Evolutionary conservation across 441 rosid species (phyloP).

Genomic region (Bruguiera hainesii): DNA sequence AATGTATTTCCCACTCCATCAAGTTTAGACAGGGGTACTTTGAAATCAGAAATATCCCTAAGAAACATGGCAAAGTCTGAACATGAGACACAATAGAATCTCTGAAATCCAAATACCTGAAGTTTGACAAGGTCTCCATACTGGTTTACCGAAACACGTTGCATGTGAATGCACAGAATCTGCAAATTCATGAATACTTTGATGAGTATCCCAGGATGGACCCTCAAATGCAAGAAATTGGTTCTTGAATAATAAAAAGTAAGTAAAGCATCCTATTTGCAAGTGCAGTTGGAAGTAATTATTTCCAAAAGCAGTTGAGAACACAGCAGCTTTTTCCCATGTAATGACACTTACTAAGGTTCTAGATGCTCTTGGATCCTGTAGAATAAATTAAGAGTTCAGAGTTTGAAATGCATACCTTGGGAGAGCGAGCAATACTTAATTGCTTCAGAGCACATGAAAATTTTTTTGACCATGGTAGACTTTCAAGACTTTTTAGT

Average conservation of each 20-base stretch:
- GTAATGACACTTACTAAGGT: neutral
- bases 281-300: conserved; percentile 1
- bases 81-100: neutral
- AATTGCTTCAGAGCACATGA: conserved; percentile 56
- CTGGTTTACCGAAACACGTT: conserved; percentile 58
- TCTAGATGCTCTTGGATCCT: neutral
- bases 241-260: neutral
- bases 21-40: neutral
- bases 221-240: neutral
- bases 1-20: conserved; percentile 6
- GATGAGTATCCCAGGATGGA: conserved; percentile 4
- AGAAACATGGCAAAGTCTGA: neutral
- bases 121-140: conserved; percentile 68
- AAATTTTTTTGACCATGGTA: conserved; percentile 76
- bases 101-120: conserved; percentile 40
- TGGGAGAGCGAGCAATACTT: conserved; percentile 63
- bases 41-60: conserved; percentile 10
- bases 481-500: conserved; percentile 35
- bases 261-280: conserved; percentile 1
- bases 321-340: too few relatives aligned
- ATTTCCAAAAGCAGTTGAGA: conserved; percentile 5
- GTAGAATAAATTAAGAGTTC: neutral
- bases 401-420: conserved; percentile 40
- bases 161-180: conserved; percentile 86
- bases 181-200: conserved; percentile 32